These are phyloP conservation scores for Pseudognaphalium luteoalbum DNA, from an alignment of 129 eudicot genomes.

Conservation along the genomic window DNA sequence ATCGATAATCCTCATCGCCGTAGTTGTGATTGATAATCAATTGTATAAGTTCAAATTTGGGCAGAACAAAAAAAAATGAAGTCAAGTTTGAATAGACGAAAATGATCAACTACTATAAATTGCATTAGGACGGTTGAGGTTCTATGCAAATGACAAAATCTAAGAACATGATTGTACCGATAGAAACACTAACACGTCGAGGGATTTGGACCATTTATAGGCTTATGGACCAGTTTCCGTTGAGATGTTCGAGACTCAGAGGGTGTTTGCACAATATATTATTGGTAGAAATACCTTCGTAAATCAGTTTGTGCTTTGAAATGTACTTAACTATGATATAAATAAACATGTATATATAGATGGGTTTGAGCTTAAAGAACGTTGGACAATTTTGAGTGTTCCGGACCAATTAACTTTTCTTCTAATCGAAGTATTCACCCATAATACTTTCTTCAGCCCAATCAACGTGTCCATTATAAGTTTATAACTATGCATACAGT, in stretches of 20 bases:
- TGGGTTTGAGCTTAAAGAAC: background rate
- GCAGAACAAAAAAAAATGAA: background rate
- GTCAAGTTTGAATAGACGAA: background rate
- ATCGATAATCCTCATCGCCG: too few species aligned
- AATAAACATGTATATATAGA: background rate
- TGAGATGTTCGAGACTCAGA: background rate
- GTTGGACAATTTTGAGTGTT: background rate
- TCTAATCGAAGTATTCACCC: background rate
- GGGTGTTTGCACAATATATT: background rate
- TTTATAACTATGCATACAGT: too few species aligned
- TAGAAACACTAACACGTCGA: background rate
- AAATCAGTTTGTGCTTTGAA: background rate
- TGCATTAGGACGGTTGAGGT: background rate
- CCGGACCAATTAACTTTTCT: background rate
- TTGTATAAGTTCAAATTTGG: too few species aligned
- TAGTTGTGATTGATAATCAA: too few species aligned
- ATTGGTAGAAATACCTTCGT: background rate
- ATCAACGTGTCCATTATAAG: too few species aligned
- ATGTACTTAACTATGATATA: background rate
- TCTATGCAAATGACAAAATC: background rate
- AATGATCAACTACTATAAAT: background rate
- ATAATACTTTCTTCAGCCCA: too few species aligned
- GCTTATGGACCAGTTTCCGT: constrained; percentile 22
- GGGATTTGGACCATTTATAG: constrained; percentile 6
- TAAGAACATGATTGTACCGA: constrained; percentile 3